These are phyloP conservation scores for Crithidia bombi DNA, from an alignment of 208 protist species.

Conservation along the genomic window DNA sequence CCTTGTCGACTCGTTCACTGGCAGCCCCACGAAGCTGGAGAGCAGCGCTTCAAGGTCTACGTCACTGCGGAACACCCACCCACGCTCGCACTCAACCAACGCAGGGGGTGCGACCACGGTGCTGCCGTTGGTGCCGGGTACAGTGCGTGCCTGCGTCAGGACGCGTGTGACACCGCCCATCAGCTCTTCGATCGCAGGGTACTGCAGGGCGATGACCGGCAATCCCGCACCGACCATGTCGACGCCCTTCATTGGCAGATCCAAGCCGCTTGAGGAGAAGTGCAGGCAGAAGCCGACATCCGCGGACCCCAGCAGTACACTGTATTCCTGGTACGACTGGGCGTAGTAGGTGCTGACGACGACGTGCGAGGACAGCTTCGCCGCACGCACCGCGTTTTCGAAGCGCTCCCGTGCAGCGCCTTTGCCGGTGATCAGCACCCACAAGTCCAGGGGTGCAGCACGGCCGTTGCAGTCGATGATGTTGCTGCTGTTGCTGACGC, in stretches of 20 bases:
- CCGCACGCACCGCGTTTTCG: conserved; percentile 57
- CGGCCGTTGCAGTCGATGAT: conserved; percentile 24
- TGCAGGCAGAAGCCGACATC: conserved; percentile 97
- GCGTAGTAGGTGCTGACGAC: conserved; percentile 92
- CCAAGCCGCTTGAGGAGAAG: conserved; percentile 92
- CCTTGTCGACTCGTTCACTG: neutral
- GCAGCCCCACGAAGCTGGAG: conserved; percentile 44
- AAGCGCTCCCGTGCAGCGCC: conserved; percentile 62
- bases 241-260: conserved; percentile 98
- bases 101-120: conserved; percentile 19
- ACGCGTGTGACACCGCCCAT: conserved; percentile 57
- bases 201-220: conserved; percentile 92
- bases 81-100: conserved; percentile 53
- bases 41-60: conserved; percentile 64
- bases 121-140: conserved; percentile 8
- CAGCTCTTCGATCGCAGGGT: conserved; percentile 88
- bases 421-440: conserved; percentile 87
- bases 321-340: conserved; percentile 93
- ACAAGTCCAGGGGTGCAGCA: conserved; percentile 39
- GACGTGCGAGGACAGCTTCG: conserved; percentile 66
- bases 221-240: conserved; percentile 96
- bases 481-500: conserved; percentile 4
- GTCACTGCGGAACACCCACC: conserved; percentile 67
- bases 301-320: conserved; percentile 83
- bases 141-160: conserved; percentile 36